A percentile compares a stretch with the other conserved stretches of the same genome.
These are phyloP conservation scores for Scutellospora calospora DNA, from an alignment of 371 early-diverging fungal genomes.

Conservation along the genomic window DNA sequence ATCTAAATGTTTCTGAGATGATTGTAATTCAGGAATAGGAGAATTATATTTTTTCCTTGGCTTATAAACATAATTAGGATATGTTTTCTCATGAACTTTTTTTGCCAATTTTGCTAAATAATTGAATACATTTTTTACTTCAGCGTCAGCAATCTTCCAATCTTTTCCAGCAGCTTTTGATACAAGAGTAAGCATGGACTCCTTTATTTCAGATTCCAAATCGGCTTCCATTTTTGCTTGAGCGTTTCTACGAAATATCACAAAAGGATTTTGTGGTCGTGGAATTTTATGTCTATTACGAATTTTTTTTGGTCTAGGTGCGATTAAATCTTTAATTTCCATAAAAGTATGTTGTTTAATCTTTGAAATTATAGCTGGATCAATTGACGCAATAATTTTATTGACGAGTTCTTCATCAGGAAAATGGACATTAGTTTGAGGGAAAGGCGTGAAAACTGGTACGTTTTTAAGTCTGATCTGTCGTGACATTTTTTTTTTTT, in stretches of 20 bases:
- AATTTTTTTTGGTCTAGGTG: neutral
- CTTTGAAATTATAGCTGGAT: neutral
- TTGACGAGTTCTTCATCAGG: neutral
- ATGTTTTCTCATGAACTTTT: conserved; percentile 26
- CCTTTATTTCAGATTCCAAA: neutral
- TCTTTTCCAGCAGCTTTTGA: conserved; percentile 25
- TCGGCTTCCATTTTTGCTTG: conserved; percentile 13
- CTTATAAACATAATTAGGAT: conserved; percentile 37
- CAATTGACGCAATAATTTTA: conserved; percentile 14
- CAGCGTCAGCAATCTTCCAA: neutral
- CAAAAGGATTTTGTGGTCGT: conserved; percentile 31
- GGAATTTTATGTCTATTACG: conserved; percentile 8
- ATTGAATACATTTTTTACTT: conserved; percentile 17
- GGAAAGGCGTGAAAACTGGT: neutral
- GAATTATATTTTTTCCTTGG: conserved; percentile 27
- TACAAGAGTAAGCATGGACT: neutral
- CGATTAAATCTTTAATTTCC: neutral
- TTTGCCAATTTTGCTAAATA: conserved; percentile 33
- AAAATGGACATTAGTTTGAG: neutral
- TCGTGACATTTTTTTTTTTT: no score
- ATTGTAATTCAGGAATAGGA: neutral
- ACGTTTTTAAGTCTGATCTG: no score
- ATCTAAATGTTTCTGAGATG: neutral
- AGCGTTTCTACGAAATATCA: conserved; percentile 30
- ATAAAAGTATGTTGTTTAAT: neutral